Evolutionary conservation across 139 green algal species (phyloP).

Genomic region (Chlamydomonas eustigma): DNA sequence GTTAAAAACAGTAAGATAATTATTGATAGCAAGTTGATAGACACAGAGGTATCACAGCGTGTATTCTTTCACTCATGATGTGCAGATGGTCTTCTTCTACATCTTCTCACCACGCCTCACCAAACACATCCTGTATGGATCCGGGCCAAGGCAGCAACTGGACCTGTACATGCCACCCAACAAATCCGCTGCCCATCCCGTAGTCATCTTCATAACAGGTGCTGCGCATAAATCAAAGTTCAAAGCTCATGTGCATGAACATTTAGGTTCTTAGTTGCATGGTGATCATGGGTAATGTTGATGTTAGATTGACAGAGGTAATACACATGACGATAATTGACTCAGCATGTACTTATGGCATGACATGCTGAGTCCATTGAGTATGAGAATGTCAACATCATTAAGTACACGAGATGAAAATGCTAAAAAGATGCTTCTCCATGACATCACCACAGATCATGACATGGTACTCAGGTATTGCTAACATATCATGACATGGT

Average conservation of each 20-base stretch:
- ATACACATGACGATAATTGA: too few species aligned
- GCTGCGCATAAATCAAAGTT: background rate
- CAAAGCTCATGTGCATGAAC: background rate
- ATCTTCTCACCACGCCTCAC: slow-evolving; percentile 61
- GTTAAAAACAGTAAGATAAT: background rate
- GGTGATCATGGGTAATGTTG: too few species aligned
- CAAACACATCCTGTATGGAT: slow-evolving; percentile 70
- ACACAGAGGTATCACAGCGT: slow-evolving; percentile 1
- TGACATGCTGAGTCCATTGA: too few species aligned
- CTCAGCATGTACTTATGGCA: too few species aligned
- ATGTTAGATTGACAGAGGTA: too few species aligned
- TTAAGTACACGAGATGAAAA: too few species aligned
- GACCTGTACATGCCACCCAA: slow-evolving; percentile 75
- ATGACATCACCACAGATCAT: too few species aligned
- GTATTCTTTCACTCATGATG: background rate
- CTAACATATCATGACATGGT: too few species aligned
- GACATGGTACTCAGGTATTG: too few species aligned
- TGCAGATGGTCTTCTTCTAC: slow-evolving; percentile 77
- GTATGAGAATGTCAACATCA: too few species aligned
- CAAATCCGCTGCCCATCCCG: slow-evolving; percentile 29
- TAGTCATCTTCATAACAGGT: slow-evolving; percentile 89
- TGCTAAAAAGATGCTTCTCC: too few species aligned
- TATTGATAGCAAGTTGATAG: background rate
- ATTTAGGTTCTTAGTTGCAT: too few species aligned
- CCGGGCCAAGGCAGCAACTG: slow-evolving; percentile 67